Evolutionary conservation across 208 protist genomes (phyloP).

Genomic region (Novymonas esmeraldas): DNA sequence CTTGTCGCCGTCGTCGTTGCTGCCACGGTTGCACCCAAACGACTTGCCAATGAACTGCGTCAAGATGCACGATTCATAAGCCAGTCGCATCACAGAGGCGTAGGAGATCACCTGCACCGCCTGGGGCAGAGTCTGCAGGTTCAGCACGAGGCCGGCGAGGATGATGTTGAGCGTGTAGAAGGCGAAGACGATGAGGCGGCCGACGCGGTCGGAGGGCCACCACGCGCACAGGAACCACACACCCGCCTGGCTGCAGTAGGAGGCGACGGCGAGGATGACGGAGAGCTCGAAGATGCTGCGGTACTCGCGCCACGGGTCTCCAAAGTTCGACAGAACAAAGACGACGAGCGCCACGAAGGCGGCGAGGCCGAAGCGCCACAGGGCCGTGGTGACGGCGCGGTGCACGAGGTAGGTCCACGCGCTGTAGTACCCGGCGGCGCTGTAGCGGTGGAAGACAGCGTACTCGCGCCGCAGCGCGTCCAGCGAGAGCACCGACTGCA

Average conservation of each 20-base stretch:
- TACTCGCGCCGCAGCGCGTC: conserved; percentile 54
- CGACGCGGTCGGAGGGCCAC: conserved; percentile 28
- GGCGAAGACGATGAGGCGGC: conserved; percentile 46
- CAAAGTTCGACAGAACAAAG: conserved; percentile 52
- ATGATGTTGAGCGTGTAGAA: conserved; percentile 66
- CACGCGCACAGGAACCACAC: conserved; percentile 54
- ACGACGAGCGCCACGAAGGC: conserved; percentile 44
- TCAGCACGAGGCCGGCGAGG: conserved; percentile 64
- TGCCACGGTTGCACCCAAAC: conserved; percentile 66
- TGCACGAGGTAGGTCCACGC: conserved; percentile 48
- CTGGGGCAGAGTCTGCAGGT: conserved; percentile 54
- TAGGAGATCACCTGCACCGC: conserved; percentile 45
- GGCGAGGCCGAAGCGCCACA: conserved; percentile 47
- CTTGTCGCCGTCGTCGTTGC: neutral
- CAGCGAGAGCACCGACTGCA: conserved; percentile 56
- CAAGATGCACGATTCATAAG: conserved; percentile 59
- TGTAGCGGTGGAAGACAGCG: conserved; percentile 51
- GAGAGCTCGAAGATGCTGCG: conserved; percentile 54
- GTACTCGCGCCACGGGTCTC: conserved; percentile 53
- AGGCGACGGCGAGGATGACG: conserved; percentile 53
- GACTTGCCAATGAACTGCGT: conserved; percentile 48
- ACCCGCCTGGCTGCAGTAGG: conserved; percentile 50
- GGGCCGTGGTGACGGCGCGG: conserved; percentile 34
- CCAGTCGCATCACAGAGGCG: conserved; percentile 49
- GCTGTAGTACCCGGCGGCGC: conserved; percentile 58